A percentile compares a stretch with the other conserved stretches of the same genome.
Evolutionary conservation across 1,139 yeast species (phyloP).

Genomic region (Geotrichum aggregatum): DNA sequence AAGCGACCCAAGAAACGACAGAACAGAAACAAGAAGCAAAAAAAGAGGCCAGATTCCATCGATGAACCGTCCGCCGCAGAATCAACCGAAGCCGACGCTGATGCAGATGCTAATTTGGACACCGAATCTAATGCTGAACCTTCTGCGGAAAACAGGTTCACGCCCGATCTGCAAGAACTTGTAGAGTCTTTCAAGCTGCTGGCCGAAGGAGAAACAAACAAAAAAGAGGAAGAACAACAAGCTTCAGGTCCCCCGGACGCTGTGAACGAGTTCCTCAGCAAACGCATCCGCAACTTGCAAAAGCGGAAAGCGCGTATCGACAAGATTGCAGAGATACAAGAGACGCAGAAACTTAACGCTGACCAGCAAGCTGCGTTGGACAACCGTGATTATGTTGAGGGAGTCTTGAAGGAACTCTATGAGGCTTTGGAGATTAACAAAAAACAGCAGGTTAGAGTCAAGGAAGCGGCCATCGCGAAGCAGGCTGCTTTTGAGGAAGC

Average conservation of each 20-base stretch:
- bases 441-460: slow-evolving; percentile 23
- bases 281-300: slow-evolving; percentile 39
- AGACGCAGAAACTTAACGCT: slow-evolving; percentile 34
- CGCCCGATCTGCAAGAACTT: background rate
- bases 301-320: slow-evolving; percentile 40
- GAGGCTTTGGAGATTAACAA: slow-evolving; percentile 34
- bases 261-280: slow-evolving; percentile 34
- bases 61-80: slow-evolving; percentile 3
- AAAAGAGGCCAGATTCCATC: background rate
- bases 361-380: slow-evolving; percentile 39
- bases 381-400: slow-evolving; percentile 37
- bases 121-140: background rate
- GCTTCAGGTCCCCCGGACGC: slow-evolving; percentile 24
- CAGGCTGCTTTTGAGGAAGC: slow-evolving; percentile 22
- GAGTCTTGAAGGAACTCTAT: slow-evolving; percentile 38
- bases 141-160: background rate
- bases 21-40: background rate
- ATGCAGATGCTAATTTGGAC: background rate
- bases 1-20: slow-evolving; percentile 10
- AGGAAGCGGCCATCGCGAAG: slow-evolving; percentile 20
- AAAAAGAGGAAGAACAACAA: background rate
- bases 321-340: slow-evolving; percentile 35
- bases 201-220: background rate
- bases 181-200: background rate
- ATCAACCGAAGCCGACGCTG: background rate